Conservation (phyloP, 805 yeast species). For the Wickerhamomyces chambardii region DNA sequence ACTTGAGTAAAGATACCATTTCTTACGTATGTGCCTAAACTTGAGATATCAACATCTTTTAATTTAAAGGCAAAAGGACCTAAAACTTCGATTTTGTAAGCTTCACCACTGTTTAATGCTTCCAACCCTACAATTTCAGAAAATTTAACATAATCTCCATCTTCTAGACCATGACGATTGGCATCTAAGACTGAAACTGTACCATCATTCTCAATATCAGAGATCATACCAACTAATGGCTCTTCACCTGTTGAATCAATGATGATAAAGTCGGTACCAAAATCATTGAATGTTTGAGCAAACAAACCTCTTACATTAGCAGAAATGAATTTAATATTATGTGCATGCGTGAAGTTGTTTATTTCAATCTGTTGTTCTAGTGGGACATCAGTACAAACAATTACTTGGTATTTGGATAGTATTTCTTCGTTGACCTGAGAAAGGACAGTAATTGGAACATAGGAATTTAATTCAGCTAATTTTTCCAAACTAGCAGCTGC, state of each 20-base stretch:
- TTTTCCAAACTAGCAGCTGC: conserved; percentile 62
- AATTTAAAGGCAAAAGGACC: conserved; percentile 95
- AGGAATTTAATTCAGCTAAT: conserved; percentile 77
- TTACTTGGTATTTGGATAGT: conserved; percentile 59
- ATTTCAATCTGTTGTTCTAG: conserved; percentile 69
- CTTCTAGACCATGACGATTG: conserved; percentile 87
- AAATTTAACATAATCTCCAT: conserved; percentile 84
- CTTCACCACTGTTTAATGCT: conserved; percentile 61
- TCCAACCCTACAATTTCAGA: conserved; percentile 78
- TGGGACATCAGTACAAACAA: conserved; percentile 73
- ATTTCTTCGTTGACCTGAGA: conserved; percentile 43
- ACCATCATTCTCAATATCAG: conserved; percentile 82
- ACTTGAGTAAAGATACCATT: conserved; percentile 94
- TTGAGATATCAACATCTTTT: conserved; percentile 32
- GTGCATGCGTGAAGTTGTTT: conserved; percentile 65
- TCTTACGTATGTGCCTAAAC: conserved; percentile 57
- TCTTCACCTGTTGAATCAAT: conserved; percentile 91
- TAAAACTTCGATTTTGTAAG: conserved; percentile 70
- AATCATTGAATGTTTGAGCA: conserved; percentile 84
- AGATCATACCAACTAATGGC: conserved; percentile 76
- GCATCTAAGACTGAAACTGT: conserved; percentile 92
- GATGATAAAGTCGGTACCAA: conserved; percentile 74
- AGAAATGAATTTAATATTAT: conserved; percentile 70
- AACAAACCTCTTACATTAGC: conserved; percentile 84
- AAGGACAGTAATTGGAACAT: conserved; percentile 76